Evolutionary conservation across 352 stramenopile genomes (phyloP).

Genomic region (Pythium aquatile): DNA sequence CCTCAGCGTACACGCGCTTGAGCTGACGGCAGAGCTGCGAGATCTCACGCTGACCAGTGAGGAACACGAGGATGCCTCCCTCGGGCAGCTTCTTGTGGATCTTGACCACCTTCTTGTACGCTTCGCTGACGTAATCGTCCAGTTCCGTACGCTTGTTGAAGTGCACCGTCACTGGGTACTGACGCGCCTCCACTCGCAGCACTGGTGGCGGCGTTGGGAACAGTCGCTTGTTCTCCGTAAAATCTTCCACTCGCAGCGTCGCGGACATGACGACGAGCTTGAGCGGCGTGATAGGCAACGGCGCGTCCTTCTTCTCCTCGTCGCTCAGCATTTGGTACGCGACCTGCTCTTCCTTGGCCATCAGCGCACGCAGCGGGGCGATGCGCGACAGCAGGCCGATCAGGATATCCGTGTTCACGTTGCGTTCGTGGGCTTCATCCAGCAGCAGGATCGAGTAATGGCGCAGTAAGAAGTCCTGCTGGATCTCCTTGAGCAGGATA

Average conservation of each 20-base stretch:
- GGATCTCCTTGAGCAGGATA: constrained; percentile 97
- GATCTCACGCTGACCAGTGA: constrained; percentile 96
- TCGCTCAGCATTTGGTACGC: constrained; percentile 43
- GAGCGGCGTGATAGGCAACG: constrained; percentile 67
- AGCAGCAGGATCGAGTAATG: constrained; percentile 84
- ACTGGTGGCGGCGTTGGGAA: constrained; percentile 79
- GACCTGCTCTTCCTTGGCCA: constrained; percentile 73
- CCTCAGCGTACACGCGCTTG: constrained; percentile 44
- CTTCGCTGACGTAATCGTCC: constrained; percentile 94
- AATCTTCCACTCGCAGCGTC: constrained; percentile 96
- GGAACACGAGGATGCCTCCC: constrained; percentile 94
- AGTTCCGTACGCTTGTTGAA: constrained; percentile 98
- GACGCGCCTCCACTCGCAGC: constrained; percentile 92
- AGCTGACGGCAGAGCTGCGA: constrained; percentile 84
- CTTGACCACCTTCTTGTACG: constrained; percentile 95
- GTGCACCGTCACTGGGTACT: constrained; percentile 97
- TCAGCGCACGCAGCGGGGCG: constrained; percentile 90
- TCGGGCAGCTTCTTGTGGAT: constrained; percentile 91
- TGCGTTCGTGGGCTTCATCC: constrained; percentile 97
- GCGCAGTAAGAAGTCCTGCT: constrained; percentile 79
- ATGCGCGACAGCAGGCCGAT: constrained; percentile 95
- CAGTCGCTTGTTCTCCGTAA: constrained; percentile 45
- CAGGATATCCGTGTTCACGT: constrained; percentile 96
- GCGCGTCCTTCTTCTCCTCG: constrained; percentile 37
- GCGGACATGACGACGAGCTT: constrained; percentile 97